A percentile compares a stretch with the other conserved stretches of the same genome.
Evolutionary conservation across 495 filamentous ascomycete genomes (phyloP).

Genomic region (Hypoxylon fuscum): DNA sequence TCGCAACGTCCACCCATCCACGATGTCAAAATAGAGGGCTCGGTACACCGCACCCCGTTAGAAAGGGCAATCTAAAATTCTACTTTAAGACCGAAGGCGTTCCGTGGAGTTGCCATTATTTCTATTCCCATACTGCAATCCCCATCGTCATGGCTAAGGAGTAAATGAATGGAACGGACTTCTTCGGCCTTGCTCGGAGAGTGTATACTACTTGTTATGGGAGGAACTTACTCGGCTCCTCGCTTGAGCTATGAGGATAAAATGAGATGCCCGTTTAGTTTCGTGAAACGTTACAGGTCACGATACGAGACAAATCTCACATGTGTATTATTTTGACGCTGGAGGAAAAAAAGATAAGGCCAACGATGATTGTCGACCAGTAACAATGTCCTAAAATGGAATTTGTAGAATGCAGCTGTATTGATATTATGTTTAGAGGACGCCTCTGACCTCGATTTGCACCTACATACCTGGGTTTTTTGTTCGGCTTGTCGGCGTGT

Average conservation of each 20-base stretch:
- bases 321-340: not conserved
- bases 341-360: not conserved
- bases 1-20: too few relatives aligned
- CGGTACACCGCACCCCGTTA: too few relatives aligned
- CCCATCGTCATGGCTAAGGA: not conserved
- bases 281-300: not conserved
- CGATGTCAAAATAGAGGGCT: too few relatives aligned
- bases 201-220: not conserved
- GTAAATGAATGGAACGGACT: not conserved
- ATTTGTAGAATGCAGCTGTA: not conserved
- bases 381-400: not conserved
- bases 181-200: constrained; percentile 5
- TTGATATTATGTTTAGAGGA: not conserved
- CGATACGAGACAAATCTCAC: not conserved
- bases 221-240: constrained; percentile 1
- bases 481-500: constrained; percentile 22
- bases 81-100: too few relatives aligned
- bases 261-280: not conserved
- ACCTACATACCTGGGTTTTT: constrained; percentile 16
- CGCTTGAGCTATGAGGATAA: not conserved
- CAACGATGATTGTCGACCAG: constrained; percentile 6
- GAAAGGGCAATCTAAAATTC: too few relatives aligned
- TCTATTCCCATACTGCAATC: not conserved
- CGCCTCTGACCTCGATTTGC: not conserved
- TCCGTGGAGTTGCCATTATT: too few relatives aligned